These are phyloP conservation scores for Solanum hybrid DNA, from an alignment of 305 asterid genomes.

Conservation along the genomic window DNA sequence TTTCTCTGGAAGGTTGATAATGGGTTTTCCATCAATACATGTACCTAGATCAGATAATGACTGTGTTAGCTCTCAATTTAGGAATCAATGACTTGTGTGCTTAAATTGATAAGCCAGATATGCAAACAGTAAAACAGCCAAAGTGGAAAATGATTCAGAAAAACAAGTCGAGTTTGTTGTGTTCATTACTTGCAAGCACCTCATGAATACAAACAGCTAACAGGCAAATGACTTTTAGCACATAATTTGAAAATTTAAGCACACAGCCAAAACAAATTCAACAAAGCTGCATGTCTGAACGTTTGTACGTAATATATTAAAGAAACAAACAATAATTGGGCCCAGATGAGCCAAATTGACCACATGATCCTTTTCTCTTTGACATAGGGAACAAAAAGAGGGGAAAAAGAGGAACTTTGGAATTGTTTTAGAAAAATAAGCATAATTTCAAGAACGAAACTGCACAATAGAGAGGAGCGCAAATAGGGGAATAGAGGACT, in stretches of 20 bases:
- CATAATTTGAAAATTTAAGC: not conserved
- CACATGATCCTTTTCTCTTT: not conserved
- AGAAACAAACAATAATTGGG: not conserved
- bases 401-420: not conserved
- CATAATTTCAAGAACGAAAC: not conserved
- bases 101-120: not conserved
- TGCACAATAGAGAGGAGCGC: not conserved
- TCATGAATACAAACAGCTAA: not conserved
- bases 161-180: not conserved
- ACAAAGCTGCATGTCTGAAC: not conserved
- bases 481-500: not conserved
- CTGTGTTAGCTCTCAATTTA: not conserved
- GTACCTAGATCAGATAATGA: conserved; percentile 43
- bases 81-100: not conserved
- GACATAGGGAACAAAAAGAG: not conserved
- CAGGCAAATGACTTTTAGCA: not conserved
- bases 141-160: conserved; percentile 1
- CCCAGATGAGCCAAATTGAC: not conserved
- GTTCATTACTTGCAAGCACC: not conserved
- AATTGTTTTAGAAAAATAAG: not conserved
- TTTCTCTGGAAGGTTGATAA: conserved; percentile 81
- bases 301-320: not conserved
- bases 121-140: conserved; percentile 5
- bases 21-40: conserved; percentile 82
- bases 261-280: not conserved